These are phyloP conservation scores for Golubevia pallescens DNA, from an alignment of 1,284 basidiomycete genomes.

Conservation along the genomic window DNA sequence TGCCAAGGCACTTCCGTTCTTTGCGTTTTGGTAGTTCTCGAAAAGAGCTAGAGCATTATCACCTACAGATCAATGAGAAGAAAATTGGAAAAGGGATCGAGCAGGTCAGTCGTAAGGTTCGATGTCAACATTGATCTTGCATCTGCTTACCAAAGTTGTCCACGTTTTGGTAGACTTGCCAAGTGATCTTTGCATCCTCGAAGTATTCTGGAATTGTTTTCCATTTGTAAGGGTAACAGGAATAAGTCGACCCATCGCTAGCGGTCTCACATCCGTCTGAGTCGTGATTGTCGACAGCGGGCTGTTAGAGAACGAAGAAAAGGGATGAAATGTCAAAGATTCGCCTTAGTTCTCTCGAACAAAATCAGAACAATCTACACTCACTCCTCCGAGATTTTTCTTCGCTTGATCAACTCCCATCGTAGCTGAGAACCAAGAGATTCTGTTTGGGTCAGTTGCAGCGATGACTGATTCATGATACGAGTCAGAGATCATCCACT, in stretches of 20 bases:
- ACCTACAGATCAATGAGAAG: not conserved
- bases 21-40: conserved; percentile 6
- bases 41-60: conserved; percentile 15
- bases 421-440: conserved; percentile 30
- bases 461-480: conserved; percentile 46
- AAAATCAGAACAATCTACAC: not conserved
- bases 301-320: not conserved
- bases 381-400: not conserved
- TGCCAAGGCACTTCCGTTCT: conserved; percentile 13
- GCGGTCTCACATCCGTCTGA: conserved; percentile 16
- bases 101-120: too few species aligned
- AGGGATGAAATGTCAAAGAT: not conserved
- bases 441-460: conserved; percentile 38
- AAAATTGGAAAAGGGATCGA: too few species aligned
- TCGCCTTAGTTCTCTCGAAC: not conserved
- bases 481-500: conserved; percentile 37
- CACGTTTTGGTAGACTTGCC: conserved; percentile 35
- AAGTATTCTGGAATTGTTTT: conserved; percentile 47
- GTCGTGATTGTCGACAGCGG: conserved; percentile 24
- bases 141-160: conserved; percentile 47
- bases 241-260: conserved; percentile 15
- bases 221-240: conserved; percentile 36
- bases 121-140: too few species aligned
- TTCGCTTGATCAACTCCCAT: conserved; percentile 1
- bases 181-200: conserved; percentile 27